phyloP scores from a whole-genome alignment of 2,329 filamentous ascomycete species.

The Pseudocercospora cruenta region DNA sequence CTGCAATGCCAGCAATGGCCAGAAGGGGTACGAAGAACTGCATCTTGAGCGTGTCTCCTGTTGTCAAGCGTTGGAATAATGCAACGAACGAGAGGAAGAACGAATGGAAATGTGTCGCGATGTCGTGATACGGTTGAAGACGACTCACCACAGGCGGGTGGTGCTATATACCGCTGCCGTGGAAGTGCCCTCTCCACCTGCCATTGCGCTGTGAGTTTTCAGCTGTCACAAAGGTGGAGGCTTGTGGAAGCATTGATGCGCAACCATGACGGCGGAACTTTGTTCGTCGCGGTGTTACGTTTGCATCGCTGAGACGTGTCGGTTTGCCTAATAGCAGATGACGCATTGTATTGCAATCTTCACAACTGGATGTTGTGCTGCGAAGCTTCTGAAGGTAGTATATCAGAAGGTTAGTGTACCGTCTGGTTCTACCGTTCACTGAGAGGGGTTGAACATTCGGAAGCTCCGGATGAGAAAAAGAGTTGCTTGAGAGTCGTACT shows the following conservation, averaged over 20 bases:
- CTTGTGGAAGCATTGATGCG: not conserved
- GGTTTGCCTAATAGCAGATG: not conserved
- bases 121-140: conserved; percentile 5
- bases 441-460: not conserved
- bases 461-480: not conserved
- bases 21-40: conserved; percentile 22
- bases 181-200: not conserved
- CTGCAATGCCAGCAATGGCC: conserved; percentile 21
- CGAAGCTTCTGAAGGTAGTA: not conserved
- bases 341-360: not conserved
- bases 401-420: conserved; percentile 4
- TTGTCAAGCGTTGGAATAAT: not conserved
- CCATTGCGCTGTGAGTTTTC: not conserved
- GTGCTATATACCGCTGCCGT: not conserved
- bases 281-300: not conserved
- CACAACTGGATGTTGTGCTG: not conserved
- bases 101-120: not conserved
- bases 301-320: not conserved
- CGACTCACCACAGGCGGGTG: not conserved
- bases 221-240: not conserved
- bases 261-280: not conserved
- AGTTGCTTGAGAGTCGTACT: not conserved
- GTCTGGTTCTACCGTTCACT: not conserved
- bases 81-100: not conserved
- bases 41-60: conserved; percentile 8